Evolutionary conservation across 2,329 filamentous ascomycete species (phyloP), one percentile per base, ranked within the genome.

Genomic region (Aaosphaeria arxii): DNA sequence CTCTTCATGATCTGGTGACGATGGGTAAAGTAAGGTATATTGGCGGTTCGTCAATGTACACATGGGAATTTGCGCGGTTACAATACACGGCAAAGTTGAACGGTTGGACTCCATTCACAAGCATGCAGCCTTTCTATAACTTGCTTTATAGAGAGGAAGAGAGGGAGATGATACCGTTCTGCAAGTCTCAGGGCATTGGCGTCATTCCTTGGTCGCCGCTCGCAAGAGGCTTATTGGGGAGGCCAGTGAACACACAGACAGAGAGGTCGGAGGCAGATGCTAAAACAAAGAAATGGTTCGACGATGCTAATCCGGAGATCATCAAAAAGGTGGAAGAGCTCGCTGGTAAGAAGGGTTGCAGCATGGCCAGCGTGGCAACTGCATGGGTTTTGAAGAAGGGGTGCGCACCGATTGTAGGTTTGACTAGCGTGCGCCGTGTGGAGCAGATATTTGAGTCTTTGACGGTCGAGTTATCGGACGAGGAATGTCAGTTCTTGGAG

Each of bases 311-410:
- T 49, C 58, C 74, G 54, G 68, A 64, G 56, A 82, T 80, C 49
- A 72, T 81, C 36, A 58, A 63, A 7, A 69, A 77, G 2, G 77
- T 83, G 2, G 73, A 82, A 64, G 75, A 83, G 59, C 48, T 84
- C 7, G 77, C 79, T 0, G 68, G 72, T 45, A 79, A 78, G 64
- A 75, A 76, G 55, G 74, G 73, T 0, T 68, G 77, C 51, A 77
- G 73, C 48, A 86, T 86, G 77, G 77, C 80, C n/a, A 77, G 83
- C 42, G 76, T 87, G 9, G 54, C 59, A 1, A 56, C 44, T 31
- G 60, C 59, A 17, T 63, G 56, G 59, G 30, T 49, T 42, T 17
- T 61, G 40, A 42, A 11, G 11, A 56, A 57, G 47, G 64, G 59
- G 5, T 48, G 40, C 29, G 39, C 29, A 32, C 59, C 58, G 11